A percentile compares a stretch with the other conserved stretches of the same genome.
Evolutionary conservation across 2,329 filamentous ascomycete genomes (phyloP).

Genomic region (Aspergillus fumigatus): DNA sequence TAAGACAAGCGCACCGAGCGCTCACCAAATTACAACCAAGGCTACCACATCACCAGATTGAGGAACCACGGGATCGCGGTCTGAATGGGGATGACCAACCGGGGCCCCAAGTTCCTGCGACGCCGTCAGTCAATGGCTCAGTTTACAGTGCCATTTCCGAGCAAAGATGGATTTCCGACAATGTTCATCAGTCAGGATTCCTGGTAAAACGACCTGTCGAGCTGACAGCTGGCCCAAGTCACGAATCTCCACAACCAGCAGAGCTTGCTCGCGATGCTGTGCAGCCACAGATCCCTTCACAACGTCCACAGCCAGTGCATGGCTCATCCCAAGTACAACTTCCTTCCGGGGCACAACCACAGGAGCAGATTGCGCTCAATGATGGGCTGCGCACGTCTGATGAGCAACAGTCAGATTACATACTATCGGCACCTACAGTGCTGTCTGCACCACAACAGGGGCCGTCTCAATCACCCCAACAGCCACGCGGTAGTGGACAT

Average conservation of each 20-base stretch:
- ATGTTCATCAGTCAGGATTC: slow-evolving; percentile 21
- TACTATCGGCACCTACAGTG: slow-evolving; percentile 16
- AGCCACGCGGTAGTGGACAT: slow-evolving; percentile 22
- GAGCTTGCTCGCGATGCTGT: slow-evolving; percentile 18
- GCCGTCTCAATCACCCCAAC: slow-evolving; percentile 21
- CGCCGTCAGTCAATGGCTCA: slow-evolving; percentile 21
- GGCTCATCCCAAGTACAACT: slow-evolving; percentile 13
- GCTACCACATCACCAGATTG: slow-evolving; percentile 18
- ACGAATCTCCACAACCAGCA: slow-evolving; percentile 14
- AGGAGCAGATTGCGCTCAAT: slow-evolving; percentile 18
- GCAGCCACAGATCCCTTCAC: slow-evolving; percentile 11
- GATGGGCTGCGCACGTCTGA: slow-evolving; percentile 20
- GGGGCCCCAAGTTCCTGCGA: slow-evolving; percentile 11
- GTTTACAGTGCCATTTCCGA: slow-evolving; percentile 25
- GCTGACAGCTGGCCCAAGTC: slow-evolving; percentile 18
- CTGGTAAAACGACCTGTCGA: slow-evolving; percentile 24
- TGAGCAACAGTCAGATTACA: slow-evolving; percentile 20
- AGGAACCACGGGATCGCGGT: slow-evolving; percentile 18
- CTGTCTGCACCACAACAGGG: slow-evolving; percentile 15
- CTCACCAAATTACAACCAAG: slow-evolving; percentile 33
- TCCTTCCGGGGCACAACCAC: slow-evolving; percentile 18
- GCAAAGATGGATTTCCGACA: slow-evolving; percentile 30
- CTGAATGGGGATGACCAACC: slow-evolving; percentile 23
- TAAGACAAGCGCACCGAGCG: slow-evolving; percentile 36
- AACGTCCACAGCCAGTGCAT: slow-evolving; percentile 11